Conservation (phyloP, 805 yeast genomes). For the Yarrowia sp. region DNA sequence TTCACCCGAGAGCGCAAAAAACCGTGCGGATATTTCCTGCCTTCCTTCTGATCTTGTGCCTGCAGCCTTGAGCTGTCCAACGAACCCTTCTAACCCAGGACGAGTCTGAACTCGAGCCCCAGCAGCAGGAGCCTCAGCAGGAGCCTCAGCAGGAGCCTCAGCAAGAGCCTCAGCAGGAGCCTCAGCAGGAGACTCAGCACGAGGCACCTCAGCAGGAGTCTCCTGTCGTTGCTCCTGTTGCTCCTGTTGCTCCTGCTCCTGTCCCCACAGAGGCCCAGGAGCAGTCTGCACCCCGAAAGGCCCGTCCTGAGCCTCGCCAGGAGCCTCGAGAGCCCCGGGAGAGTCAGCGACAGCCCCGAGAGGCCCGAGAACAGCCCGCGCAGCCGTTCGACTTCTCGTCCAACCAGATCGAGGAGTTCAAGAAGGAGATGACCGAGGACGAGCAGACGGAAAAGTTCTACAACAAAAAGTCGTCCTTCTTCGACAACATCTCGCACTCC, state of each 20-base stretch:
- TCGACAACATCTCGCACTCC: slow-evolving; percentile 79
- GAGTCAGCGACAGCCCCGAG: no score
- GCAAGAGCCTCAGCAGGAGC: neutral
- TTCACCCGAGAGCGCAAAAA: slow-evolving; percentile 38
- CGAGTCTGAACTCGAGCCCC: slow-evolving; percentile 17
- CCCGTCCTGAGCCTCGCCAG: slow-evolving; percentile 4
- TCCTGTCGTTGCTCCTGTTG: neutral
- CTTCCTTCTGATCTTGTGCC: slow-evolving; percentile 44
- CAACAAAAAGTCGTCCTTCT: slow-evolving; percentile 80
- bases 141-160: slow-evolving; percentile 5
- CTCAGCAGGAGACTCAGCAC: slow-evolving; percentile 28
- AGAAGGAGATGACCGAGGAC: slow-evolving; percentile 30
- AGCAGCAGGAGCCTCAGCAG: neutral
- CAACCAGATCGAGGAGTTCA: slow-evolving; percentile 18
- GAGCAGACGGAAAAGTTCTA: slow-evolving; percentile 45
- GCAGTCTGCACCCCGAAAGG: neutral
- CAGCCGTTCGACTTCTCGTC: slow-evolving; percentile 17
- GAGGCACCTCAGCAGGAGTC: slow-evolving; percentile 29
- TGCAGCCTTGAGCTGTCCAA: no score
- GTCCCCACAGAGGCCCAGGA: no score
- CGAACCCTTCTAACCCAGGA: slow-evolving; percentile 4
- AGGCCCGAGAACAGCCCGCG: neutral
- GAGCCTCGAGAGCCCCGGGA: slow-evolving; percentile 12
- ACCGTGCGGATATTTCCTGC: slow-evolving; percentile 44
- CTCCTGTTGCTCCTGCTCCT: no score